Base-by-base conservation (phyloP, 2,329 filamentous ascomycete species). In the Botrytis squamosa region DNA sequence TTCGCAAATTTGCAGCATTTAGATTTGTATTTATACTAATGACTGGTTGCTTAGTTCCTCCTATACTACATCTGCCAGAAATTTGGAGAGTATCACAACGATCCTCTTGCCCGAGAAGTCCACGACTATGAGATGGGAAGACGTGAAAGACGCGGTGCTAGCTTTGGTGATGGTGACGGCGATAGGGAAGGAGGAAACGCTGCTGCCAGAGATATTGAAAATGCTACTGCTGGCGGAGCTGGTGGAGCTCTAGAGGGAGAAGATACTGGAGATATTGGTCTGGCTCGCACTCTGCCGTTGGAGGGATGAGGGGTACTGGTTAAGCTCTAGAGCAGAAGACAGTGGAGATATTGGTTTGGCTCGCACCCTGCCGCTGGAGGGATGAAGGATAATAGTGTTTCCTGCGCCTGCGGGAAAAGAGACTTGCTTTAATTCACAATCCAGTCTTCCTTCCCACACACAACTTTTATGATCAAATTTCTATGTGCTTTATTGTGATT, bases 61-160 rank as follows among this genome's bases (percentile, higher is more conserved):
- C 36, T 62, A 25, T 25, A 40, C 33, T 25, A 14, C 29, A 5
- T 60, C 20, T 33, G 1, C 9, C 1, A 60, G 29, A 9, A 14
- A 38, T 66, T 14, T 44, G 29, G 5, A 29, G 29, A 20, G 9
- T 8, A 14, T 14, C 8, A 0, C 52, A 7, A 57, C n/a, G n/a
- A 29, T 29, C n/a, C 5, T 0, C n/a, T 57, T 18, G 16, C n/a
- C 52, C 0, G 1, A 1, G n/a, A 57, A n/a, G n/a, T 1, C n/a
- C 0, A 29, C 3, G 4, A 57, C n/a, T 57, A 29, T 9, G 52
- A 57, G 52, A 29, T 57, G n/a, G n/a, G n/a, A 57, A 29, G 52
- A 29, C 18, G 0, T 16, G 52, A 29, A 16, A 29, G 6, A 7
- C 2, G 52, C 16, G 29, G 25, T 46, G 63, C 9, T 22, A n/a